Evolutionary conservation across 2,329 filamentous ascomycete genomes (phyloP), one percentile per base, ranked within the genome.

Genomic region (Aspergillus sclerotialis): DNA sequence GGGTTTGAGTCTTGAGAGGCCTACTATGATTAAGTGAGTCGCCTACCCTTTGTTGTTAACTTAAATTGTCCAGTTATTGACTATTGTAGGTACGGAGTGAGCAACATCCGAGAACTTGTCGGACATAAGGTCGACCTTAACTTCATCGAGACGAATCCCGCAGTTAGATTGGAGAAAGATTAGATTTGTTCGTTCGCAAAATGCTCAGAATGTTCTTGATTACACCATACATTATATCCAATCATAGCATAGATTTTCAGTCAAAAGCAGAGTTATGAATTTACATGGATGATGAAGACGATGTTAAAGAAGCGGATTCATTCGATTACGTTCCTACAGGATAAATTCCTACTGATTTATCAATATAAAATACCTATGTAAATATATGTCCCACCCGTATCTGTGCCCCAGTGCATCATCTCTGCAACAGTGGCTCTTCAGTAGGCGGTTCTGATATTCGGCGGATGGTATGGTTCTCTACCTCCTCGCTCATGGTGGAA

Each of bases 71-170:
- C 19, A 31, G 39, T 43, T 33, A 49, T 33, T 14, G 13, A 29
- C n/a, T 7, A 7, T 36, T 23, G 6, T 33, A 74, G 71, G 51
- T 76, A 83, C 60, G 78, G 75, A 52, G 86, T 87, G 42, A 85
- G 78, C 54, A 95, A 95, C 64, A 95, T 95, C 52, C 79, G 89
- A 50, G 88, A 94, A 64, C 67, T 95, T 54, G 70, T 98, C 35
- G 90, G 90, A 10, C 90, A 98, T 69, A 94, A 94, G 70, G 89
- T 95, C 27, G 89, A 96, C 65, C 67, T 96, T 57, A 80, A 80
- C 55, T 95, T 95, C 68, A 88, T 98, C 49, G 82, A 93, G 70
- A 80, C 74, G 48, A 95, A 94, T 64, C 81, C 90, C 8, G 92
- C 90, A 13, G 89, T 96, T 41, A 76, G 90, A 61, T 69, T 96